Conservation (phyloP, 345 rosid species). For the Mangifera indica region DNA sequence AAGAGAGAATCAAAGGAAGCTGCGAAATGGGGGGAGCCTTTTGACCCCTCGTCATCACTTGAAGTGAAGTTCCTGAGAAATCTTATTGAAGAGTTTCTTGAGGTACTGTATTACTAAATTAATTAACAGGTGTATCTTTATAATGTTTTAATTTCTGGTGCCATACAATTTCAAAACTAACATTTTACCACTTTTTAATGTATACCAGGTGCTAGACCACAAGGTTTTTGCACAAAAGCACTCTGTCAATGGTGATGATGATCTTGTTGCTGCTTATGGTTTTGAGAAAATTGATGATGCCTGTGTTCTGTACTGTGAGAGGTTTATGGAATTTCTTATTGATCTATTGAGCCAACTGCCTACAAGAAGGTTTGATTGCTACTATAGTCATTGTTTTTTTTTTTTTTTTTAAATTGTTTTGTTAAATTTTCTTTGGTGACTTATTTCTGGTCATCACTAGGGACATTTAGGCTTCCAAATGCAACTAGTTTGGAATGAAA, state of each 20-base stretch:
- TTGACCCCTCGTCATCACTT: slow-evolving; percentile 55
- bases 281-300: slow-evolving; percentile 62
- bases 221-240: slow-evolving; percentile 51
- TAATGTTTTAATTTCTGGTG: background rate
- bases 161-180: slow-evolving; percentile 6
- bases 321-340: slow-evolving; percentile 96
- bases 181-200: slow-evolving; percentile 10
- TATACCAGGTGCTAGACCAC: slow-evolving; percentile 68
- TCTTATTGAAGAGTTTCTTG: slow-evolving; percentile 83
- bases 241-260: slow-evolving; percentile 33
- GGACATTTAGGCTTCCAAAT: too few species aligned
- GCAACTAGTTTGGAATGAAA: too few species aligned
- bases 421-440: background rate
- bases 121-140: background rate
- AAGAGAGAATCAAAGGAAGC: slow-evolving; percentile 80
- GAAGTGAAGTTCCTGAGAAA: slow-evolving; percentile 85
- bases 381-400: slow-evolving; percentile 1
- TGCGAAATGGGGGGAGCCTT: slow-evolving; percentile 47
- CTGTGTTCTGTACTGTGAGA: slow-evolving; percentile 82
- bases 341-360: slow-evolving; percentile 97
- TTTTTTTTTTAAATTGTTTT: background rate
- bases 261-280: slow-evolving; percentile 33
- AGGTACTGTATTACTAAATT: slow-evolving; percentile 42
- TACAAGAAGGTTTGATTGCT: slow-evolving; percentile 73
- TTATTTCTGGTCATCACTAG: background rate